Base-by-base conservation (phyloP, 306 rosid genomes). In the Medicago ruthenica region DNA sequence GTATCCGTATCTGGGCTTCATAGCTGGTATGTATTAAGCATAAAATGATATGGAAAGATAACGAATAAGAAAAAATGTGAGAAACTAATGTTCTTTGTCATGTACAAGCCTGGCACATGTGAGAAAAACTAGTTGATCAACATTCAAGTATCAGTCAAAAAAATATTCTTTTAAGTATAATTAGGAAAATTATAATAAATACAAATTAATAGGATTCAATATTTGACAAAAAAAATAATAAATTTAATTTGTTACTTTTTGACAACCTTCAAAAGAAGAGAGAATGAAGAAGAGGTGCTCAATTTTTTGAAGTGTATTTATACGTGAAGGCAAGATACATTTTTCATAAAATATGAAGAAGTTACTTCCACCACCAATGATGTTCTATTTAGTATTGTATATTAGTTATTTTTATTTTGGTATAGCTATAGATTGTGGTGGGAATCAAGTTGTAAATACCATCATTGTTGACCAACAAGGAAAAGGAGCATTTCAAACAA, bases 401-500 rank as follows among this genome's bases (percentile, higher is more conserved):
- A 8, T 36, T 9, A 13, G 42, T n/a, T 60, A 4, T 12, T 45
- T 77, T 9, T 57, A 34, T 63, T 5, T 57, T 2, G 7, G 61
- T 34, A 4, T 9, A 47, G 76, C 82, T 40, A 39, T 1, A 1
- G 42, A 70, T 45, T 78, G 82, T 68, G 82, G 64, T 45, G 82
- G 64, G 2, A 58, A 39, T 3, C 3, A 5, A 4, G 7, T 70
- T 16, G 24, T 31, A 4, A 2, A 18, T 22, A 75, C 89, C 14
- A 59, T 83, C 40, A 54, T 17, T 0, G 88, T 87, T 9, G 76
- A 80, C 5, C 67, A 59, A 50, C 48, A 48, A 0, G 82, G 80
- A 11, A 24, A 11, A 1, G 88, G 86, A 64, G 34, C 69, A 8
- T 87, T 84, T 61, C n/a, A 9, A 9, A 77, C 80, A 14, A 24